Percentiles rank a stretch among this genome's conserved stretches.
Conservation (phyloP, 148 eudicot species). For the Beta vulgaris region DNA sequence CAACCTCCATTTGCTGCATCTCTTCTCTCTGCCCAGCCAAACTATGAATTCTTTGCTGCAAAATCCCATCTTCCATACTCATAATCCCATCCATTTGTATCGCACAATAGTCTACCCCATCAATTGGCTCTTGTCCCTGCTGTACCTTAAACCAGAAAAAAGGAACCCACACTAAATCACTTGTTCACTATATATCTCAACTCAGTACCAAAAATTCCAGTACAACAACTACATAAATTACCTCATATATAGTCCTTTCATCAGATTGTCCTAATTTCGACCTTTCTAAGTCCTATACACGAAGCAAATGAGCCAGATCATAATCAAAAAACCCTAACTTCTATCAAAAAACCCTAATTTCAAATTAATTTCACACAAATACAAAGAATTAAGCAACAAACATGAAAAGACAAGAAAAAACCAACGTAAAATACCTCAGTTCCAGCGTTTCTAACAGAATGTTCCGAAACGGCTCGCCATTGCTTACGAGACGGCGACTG, state of each 20-base stretch:
- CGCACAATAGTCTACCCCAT: conserved; percentile 61
- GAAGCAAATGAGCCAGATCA: conserved; percentile 8
- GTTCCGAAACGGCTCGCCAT: conserved; percentile 79
- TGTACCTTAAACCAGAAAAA: conserved; percentile 51
- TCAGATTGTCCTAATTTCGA: conserved; percentile 67
- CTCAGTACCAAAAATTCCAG: neutral
- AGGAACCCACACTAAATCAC: conserved; percentile 20
- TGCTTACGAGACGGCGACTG: conserved; percentile 62
- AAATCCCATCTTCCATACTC: conserved; percentile 42
- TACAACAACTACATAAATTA: conserved; percentile 35
- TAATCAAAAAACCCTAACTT: conserved; percentile 16
- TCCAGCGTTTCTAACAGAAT: conserved; percentile 45
- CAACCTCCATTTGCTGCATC: conserved; percentile 76
- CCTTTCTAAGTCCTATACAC: conserved; percentile 57
- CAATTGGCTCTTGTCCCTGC: conserved; percentile 63
- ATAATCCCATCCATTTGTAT: conserved; percentile 60
- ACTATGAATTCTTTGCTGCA: conserved; percentile 63
- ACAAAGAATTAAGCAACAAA: neutral
- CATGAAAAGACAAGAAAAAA: neutral
- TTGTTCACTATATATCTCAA: neutral
- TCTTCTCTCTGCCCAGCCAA: conserved; percentile 66
- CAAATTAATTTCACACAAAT: conserved; percentile 20
- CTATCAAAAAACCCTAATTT: conserved; percentile 24
- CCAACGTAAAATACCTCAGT: conserved; percentile 40
- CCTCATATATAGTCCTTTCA: conserved; percentile 83